These are phyloP conservation scores for Morella rubra DNA, from an alignment of 306 rosid species.

Conservation along the genomic window DNA sequence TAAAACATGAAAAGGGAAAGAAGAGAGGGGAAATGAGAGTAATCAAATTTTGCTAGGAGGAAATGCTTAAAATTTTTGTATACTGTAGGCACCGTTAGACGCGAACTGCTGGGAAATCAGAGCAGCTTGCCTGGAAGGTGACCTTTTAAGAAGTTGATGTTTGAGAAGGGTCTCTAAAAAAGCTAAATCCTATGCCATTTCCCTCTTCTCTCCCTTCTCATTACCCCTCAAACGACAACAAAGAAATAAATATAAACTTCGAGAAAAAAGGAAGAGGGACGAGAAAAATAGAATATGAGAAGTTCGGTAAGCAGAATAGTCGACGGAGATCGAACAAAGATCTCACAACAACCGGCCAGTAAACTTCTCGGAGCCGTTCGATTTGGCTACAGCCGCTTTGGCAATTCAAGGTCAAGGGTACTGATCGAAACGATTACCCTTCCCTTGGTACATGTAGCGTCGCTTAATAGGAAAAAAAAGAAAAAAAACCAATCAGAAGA, in stretches of 20 bases:
- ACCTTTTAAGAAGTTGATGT: constrained; percentile 31
- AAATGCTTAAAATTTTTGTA: not conserved
- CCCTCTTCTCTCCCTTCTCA: constrained; percentile 66
- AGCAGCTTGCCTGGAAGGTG: constrained; percentile 65
- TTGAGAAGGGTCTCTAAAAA: constrained; percentile 65
- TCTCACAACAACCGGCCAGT: constrained; percentile 80
- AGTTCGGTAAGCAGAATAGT: constrained; percentile 94
- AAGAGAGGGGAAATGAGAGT: not conserved
- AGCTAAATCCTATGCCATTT: constrained; percentile 49
- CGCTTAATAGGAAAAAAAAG: not conserved
- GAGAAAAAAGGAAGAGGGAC: not conserved
- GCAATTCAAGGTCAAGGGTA: constrained; percentile 81
- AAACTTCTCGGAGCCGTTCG: constrained; percentile 39
- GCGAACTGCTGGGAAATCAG: constrained; percentile 45
- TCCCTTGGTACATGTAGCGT: constrained; percentile 85
- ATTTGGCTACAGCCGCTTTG: constrained; percentile 85
- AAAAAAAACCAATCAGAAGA: no score
- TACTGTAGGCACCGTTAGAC: constrained; percentile 49
- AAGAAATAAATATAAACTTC: not conserved
- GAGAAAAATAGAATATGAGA: constrained; percentile 40
- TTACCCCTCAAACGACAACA: not conserved
- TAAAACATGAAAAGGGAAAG: no score
- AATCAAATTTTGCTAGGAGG: not conserved
- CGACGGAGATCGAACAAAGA: constrained; percentile 45
- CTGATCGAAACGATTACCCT: constrained; percentile 37